A percentile compares a stretch with the other conserved stretches of the same genome.
phyloP scores from a whole-genome alignment of 78 protist species.

The Dictyostelium brefeldianum region DNA sequence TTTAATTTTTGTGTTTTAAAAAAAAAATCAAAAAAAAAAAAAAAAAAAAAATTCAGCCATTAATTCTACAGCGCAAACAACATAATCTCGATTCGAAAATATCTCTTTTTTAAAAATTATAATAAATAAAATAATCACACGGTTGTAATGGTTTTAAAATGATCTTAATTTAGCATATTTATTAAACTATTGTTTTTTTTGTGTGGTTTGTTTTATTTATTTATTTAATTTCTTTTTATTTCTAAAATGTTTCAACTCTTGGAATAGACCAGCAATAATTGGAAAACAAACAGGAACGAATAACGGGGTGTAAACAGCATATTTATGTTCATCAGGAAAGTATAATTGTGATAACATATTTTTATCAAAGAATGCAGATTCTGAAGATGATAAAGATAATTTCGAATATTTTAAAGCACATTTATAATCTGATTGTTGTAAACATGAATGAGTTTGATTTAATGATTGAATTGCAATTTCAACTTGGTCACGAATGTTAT shows the following conservation, averaged over 20 bases:
- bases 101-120: no score
- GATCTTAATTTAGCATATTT: neutral
- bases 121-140: neutral
- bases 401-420: constrained; percentile 28
- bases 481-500: constrained; percentile 69
- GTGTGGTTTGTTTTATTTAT: neutral
- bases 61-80: no score
- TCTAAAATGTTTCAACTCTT: constrained; percentile 33
- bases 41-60: neutral
- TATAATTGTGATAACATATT: constrained; percentile 87
- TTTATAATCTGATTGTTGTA: constrained; percentile 4
- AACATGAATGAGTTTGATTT: constrained; percentile 20
- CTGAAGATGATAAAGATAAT: constrained; percentile 35
- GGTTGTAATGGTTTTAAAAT: no score
- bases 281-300: constrained; percentile 89
- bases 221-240: neutral
- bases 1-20: neutral
- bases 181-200: constrained; percentile 12
- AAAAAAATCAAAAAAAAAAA: neutral
- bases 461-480: constrained; percentile 32
- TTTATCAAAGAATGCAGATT: constrained; percentile 89
- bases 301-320: constrained; percentile 89
- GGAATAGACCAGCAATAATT: constrained; percentile 74
- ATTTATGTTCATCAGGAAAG: constrained; percentile 93
- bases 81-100: no score